Base-by-base conservation (phyloP, 345 rosid species). In the Salix udensis region DNA sequence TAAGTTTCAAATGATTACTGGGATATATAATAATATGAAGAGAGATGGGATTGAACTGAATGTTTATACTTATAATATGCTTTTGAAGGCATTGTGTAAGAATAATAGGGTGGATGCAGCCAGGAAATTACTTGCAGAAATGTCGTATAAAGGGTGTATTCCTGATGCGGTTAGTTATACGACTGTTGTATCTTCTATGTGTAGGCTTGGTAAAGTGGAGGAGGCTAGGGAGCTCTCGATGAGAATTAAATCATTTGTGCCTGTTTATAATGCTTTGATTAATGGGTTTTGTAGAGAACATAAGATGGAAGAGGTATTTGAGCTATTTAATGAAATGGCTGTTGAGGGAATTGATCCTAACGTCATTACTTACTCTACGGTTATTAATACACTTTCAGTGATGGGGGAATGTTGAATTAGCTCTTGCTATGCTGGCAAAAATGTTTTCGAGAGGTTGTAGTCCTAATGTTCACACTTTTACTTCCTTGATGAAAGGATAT, bases 131-230 rank as follows among this genome's bases (percentile, higher is more conserved):
- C 87, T 94, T 0, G 76, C 67, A 30, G 96, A 91, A 84, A 94
- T 94, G 94, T 84, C 92, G 0, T 85, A 84, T 12, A 88, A 84
- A 68, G 90, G 88, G 0, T 91, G 94, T 79, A 77, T 77, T 67
- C 97, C 98, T 5, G 97, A 94, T 78, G 88, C 82, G 14, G 92
- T 93, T 77, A 93, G 98, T 82, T 93, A 88, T 80, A 85, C 97
- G 1, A 91, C 94, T 3, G 84, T 93, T 72, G 78, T 93, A 26
- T 91, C 97, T 16, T 89, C 91, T 0, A 85, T 94, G 92, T 94
- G 94, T 84, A 88, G 80, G 79, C 76, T 83, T 50, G 93, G 97
- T 53, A 83, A 84, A 84, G 85, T 90, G 71, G 92, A 88, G 72
- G 93, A 91, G 78, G 97, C 92, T 13, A 85, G 86, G 86, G 86